These are phyloP conservation scores for Cordyceps cicadae DNA, from an alignment of 2,329 filamentous ascomycete genomes.

Conservation along the genomic window DNA sequence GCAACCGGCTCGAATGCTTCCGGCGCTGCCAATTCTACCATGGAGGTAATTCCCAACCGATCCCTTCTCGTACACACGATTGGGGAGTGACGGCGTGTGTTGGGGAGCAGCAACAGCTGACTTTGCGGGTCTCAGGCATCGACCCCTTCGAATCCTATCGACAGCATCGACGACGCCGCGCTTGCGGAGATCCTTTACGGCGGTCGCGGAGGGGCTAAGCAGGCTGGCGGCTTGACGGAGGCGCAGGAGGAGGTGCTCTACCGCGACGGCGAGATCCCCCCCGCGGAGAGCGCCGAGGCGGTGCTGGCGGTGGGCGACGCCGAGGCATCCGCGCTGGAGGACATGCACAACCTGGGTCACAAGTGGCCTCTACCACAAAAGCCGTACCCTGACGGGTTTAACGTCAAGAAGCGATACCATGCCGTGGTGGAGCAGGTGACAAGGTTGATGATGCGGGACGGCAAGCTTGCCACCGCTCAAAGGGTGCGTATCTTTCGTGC, in stretches of 20 bases:
- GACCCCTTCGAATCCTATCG: conserved; percentile 14
- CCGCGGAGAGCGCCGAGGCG: conserved; percentile 25
- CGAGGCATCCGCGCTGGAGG: conserved; percentile 11
- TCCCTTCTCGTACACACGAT: background rate
- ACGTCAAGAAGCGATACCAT: conserved; percentile 75
- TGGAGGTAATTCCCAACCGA: background rate
- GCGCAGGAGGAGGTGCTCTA: conserved; percentile 38
- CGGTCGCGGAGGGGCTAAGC: conserved; percentile 20
- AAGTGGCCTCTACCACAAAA: conserved; percentile 69
- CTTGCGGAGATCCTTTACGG: conserved; percentile 31
- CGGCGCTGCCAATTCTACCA: background rate
- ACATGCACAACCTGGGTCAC: conserved; percentile 43
- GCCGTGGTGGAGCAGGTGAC: conserved; percentile 79
- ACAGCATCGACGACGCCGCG: conserved; percentile 27
- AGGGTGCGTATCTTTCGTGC: conserved; percentile 47
- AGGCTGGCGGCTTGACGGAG: conserved; percentile 28
- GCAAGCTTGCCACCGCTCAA: conserved; percentile 85
- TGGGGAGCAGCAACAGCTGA: conserved; percentile 14
- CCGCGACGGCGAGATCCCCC: conserved; percentile 32
- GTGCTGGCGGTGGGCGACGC: conserved; percentile 19
- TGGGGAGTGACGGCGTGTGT: background rate
- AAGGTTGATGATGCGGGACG: conserved; percentile 82
- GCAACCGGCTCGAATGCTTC: conserved; percentile 15
- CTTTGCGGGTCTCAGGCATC: background rate
- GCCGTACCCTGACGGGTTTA: conserved; percentile 54